Evolutionary conservation across 192 early-diverging fungal genomes (phyloP).

Genomic region (Ambispora gerdemannii): DNA sequence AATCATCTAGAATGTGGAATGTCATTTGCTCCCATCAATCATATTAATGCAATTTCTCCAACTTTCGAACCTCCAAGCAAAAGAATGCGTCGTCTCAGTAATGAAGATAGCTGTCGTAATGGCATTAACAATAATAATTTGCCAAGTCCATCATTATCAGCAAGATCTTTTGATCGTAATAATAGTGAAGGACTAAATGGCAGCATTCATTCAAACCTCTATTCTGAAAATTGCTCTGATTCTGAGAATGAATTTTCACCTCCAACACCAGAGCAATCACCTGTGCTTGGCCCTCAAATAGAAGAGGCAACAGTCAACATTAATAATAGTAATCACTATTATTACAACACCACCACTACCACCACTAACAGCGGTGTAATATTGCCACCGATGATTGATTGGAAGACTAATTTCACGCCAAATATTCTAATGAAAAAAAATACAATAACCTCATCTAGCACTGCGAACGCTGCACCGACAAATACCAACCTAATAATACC

Average conservation of each 20-base stretch:
- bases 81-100: not conserved
- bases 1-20: not conserved
- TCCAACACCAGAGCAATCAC: not conserved
- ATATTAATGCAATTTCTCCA: not conserved
- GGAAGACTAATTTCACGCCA: not conserved
- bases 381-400: not conserved
- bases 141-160: constrained; percentile 18
- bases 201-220: too few relatives aligned
- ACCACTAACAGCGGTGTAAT: not conserved
- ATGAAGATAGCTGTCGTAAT: not conserved
- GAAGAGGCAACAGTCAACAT: not conserved
- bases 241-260: not conserved
- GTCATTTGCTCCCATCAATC: not conserved
- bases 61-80: not conserved
- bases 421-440: not conserved
- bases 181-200: not conserved
- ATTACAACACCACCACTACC: not conserved
- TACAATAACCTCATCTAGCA: not conserved
- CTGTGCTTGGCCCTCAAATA: not conserved
- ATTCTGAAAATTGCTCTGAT: constrained; percentile 9
- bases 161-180: not conserved
- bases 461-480: too few relatives aligned
- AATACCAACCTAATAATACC: too few relatives aligned
- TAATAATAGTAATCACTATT: not conserved
- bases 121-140: not conserved